Percentiles rank a stretch among this genome's conserved stretches.
These are phyloP conservation scores for Penicillium sp. DNA, from an alignment of 2,329 filamentous ascomycete genomes.

Conservation along the genomic window DNA sequence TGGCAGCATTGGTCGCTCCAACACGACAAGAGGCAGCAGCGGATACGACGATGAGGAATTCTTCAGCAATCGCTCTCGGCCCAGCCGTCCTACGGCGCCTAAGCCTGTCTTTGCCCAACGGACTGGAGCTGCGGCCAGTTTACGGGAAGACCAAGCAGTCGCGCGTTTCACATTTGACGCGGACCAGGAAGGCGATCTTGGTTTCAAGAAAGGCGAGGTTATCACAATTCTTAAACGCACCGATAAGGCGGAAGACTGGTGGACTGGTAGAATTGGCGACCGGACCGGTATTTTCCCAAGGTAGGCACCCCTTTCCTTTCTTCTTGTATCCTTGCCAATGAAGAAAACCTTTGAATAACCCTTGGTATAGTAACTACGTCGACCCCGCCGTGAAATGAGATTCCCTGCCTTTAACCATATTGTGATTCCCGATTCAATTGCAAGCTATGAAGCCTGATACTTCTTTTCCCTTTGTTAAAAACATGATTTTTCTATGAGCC, in stretches of 20 bases:
- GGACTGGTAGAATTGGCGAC: constrained; percentile 85
- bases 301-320: constrained; percentile 36
- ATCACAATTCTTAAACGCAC: constrained; percentile 95
- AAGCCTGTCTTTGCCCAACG: constrained; percentile 73
- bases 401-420: not conserved
- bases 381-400: constrained; percentile 11
- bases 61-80: constrained; percentile 57
- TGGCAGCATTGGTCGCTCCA: constrained; percentile 31
- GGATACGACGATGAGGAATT: constrained; percentile 20
- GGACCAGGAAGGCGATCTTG: constrained; percentile 85
- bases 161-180: constrained; percentile 93
- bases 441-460: constrained; percentile 4
- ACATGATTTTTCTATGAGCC: not conserved
- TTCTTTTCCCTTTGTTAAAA: constrained; percentile 14
- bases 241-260: constrained; percentile 93
- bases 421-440: not conserved
- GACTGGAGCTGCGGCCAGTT: constrained; percentile 34
- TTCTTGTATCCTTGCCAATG: not conserved
- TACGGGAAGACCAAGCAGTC: constrained; percentile 71
- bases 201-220: constrained; percentile 95
- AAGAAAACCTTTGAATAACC: not conserved
- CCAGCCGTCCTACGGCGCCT: constrained; percentile 76
- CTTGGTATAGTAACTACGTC: constrained; percentile 32
- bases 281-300: constrained; percentile 91
- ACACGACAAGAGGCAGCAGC: constrained; percentile 29